phyloP scores from a whole-genome alignment of 257 asterid species.

The Solanum verrucosum region DNA sequence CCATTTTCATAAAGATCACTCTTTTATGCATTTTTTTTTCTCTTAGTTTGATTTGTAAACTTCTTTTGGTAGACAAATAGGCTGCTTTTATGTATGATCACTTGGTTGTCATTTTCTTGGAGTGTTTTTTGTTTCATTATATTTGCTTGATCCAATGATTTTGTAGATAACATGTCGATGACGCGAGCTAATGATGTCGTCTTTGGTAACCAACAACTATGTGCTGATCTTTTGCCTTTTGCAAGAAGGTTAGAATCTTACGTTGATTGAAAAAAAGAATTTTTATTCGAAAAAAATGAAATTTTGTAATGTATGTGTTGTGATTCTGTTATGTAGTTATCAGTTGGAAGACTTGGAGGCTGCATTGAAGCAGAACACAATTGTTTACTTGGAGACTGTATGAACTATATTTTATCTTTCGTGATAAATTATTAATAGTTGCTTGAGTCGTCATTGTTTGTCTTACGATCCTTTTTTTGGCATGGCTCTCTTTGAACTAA shows the following conservation, averaged over 20 bases:
- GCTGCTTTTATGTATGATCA: neutral
- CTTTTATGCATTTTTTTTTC: neutral
- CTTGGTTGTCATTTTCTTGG: no score
- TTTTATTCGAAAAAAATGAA: neutral
- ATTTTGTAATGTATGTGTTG: neutral
- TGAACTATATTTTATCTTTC: neutral
- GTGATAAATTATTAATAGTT: neutral
- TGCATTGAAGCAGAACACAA: constrained; percentile 56
- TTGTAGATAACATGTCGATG: neutral
- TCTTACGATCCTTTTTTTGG: no score
- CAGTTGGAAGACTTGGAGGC: constrained; percentile 70
- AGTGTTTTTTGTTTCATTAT: no score
- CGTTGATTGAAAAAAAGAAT: neutral
- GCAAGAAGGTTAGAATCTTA: constrained; percentile 40
- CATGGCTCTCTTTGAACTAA: neutral
- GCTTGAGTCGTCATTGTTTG: neutral
- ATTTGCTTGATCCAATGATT: neutral
- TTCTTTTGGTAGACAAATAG: no score
- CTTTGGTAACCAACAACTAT: constrained; percentile 17
- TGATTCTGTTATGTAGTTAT: constrained; percentile 35
- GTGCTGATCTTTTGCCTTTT: constrained; percentile 26
- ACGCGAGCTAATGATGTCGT: constrained; percentile 12
- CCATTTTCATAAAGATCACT: no score
- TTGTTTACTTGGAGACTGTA: constrained; percentile 70
- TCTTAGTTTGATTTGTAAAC: neutral